Percentiles rank a stretch among this genome's conserved stretches.
Conservation (phyloP, 148 eudicot species). For the Pharnaceum exiguum region DNA sequence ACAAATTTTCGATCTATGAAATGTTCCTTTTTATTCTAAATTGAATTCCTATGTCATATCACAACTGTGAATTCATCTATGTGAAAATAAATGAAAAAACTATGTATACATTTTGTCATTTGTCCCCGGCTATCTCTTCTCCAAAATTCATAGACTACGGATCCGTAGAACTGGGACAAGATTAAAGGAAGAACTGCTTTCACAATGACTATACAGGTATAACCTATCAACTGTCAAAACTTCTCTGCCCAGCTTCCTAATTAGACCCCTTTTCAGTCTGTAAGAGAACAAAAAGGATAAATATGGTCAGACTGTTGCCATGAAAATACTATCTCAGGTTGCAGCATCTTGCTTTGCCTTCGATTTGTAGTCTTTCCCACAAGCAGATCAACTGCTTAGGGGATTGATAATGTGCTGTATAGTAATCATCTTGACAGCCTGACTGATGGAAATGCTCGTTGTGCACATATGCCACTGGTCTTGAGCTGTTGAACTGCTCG, state of each 20-base stretch:
- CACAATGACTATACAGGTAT: slow-evolving; percentile 25
- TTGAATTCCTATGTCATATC: too few species aligned
- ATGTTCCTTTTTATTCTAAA: too few species aligned
- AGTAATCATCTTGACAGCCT: slow-evolving; percentile 64
- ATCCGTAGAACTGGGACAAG: background rate
- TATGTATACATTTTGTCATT: too few species aligned
- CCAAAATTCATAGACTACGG: background rate
- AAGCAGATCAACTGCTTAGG: slow-evolving; percentile 71
- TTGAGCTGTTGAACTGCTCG: slow-evolving; percentile 56
- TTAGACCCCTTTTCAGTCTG: background rate
- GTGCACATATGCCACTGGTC: slow-evolving; percentile 59
- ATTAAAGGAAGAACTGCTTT: background rate
- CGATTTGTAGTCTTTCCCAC: slow-evolving; percentile 37
- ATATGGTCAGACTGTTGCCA: background rate
- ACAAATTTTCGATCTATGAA: too few species aligned
- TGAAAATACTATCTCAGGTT: slow-evolving; percentile 45
- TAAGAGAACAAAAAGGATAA: background rate
- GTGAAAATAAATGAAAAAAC: too few species aligned
- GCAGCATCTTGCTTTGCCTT: slow-evolving; percentile 59
- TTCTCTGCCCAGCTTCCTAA: slow-evolving; percentile 11
- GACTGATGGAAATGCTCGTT: slow-evolving; percentile 60
- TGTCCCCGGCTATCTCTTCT: background rate
- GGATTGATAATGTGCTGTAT: slow-evolving; percentile 83
- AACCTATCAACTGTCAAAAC: slow-evolving; percentile 17
- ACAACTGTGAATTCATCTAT: too few species aligned